Evolutionary conservation across 441 rosid genomes (phyloP).

Genomic region (Breynia disticha): DNA sequence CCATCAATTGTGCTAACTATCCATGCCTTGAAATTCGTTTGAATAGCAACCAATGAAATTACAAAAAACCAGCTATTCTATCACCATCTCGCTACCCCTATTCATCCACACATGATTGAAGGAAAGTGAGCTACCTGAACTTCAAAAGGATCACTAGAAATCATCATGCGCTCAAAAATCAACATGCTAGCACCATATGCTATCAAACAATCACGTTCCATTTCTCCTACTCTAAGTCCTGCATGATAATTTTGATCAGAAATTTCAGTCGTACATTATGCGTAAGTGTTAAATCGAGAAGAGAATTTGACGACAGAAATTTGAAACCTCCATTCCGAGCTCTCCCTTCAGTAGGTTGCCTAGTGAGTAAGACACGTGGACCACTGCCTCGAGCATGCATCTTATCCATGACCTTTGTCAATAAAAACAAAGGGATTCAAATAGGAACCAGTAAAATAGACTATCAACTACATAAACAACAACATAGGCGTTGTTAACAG

Average conservation of each 20-base stretch:
- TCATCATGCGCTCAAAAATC: slow-evolving; percentile 80
- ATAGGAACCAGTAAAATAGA: neutral
- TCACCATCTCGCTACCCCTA: no score
- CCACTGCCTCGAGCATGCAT: slow-evolving; percentile 96
- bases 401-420: slow-evolving; percentile 48
- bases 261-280: slow-evolving; percentile 1
- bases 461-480: neutral
- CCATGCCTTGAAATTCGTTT: no score
- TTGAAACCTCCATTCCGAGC: slow-evolving; percentile 83
- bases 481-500: neutral
- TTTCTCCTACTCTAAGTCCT: slow-evolving; percentile 98
- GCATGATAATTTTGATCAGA: slow-evolving; percentile 15
- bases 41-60: no score
- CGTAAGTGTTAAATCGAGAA: slow-evolving; percentile 7
- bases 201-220: slow-evolving; percentile 94
- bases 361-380: slow-evolving; percentile 78
- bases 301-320: slow-evolving; percentile 8
- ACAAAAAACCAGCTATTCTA: no score
- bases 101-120: no score
- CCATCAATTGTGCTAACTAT: no score
- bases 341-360: slow-evolving; percentile 97
- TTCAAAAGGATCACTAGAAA: slow-evolving; percentile 94
- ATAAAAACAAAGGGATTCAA: neutral
- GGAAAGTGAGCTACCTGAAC: slow-evolving; percentile 50
- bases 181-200: slow-evolving; percentile 98